Evolutionary conservation across 139 green algal species (phyloP), one percentile per base, ranked within the genome.

Genomic region (Coccomyxa sp.): DNA sequence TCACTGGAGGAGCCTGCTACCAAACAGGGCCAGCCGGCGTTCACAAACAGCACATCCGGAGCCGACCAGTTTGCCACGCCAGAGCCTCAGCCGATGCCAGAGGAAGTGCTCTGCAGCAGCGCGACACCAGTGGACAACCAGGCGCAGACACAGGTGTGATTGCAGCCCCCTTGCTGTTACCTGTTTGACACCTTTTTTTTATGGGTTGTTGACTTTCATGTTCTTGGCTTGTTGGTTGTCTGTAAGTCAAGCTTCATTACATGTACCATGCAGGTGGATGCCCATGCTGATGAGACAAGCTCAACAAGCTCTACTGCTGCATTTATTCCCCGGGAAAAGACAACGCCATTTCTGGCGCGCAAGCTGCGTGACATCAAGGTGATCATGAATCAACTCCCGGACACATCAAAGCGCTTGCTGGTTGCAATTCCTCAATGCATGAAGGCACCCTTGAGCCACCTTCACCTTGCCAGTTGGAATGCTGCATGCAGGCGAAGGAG

Each of bases 361-460:
- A 86, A 86, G 76, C 82, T 86, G 77, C 76, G 77, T 12, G 63
- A 16, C 63, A 25, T 86, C 32, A 77, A 82, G 82, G 77, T 51
- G 58, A 74, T 57, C n/a, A 30, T 76, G 23, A 25, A 38, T 57
- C 45, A 58, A 25, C 51, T 27, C 27, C 27, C 7, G 38, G 38
- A 51, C 38, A 51, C 38, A 51, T 3, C 3, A 51, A 51, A 51
- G 38, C 38, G 7, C 3, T 51, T 51, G 38, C 38, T 51, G 38
- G 38, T 51, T 51, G 38, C 38, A 51, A 11, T 3, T 51, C 38
- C 38, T 51, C 38, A 51, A 51, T 7, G 38, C 38, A 11, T 51
- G 38, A 51, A 51, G 38, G 38, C 38, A 51, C 38, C 7, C 38
- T 51, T 51, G 38, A 51, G 38, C 38, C 38, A 51, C 38, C 38